Conservation (phyloP, 768 basidiomycete genomes). For the Lactifluus subvellereus region DNA sequence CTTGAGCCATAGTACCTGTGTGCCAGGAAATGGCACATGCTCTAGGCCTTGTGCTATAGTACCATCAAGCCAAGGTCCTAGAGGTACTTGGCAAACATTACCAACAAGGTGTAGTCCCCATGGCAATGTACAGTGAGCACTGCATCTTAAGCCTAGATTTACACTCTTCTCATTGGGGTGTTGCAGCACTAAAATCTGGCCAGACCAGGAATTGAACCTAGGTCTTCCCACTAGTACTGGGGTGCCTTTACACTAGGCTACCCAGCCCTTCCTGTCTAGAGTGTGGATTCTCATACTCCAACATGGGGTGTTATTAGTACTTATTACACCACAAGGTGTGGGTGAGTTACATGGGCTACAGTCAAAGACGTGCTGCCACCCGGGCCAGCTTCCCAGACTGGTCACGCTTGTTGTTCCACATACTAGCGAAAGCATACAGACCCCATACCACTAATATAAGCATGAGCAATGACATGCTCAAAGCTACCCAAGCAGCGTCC, state of each 20-base stretch:
- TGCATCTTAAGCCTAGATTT: background rate
- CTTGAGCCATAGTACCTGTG: no score
- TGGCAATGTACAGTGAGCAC: constrained; percentile 32
- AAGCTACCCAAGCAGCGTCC: constrained; percentile 37
- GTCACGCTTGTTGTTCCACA: constrained; percentile 38
- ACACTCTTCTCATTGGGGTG: background rate
- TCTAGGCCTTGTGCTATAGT: no score
- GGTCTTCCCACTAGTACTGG: no score
- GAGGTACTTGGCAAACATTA: constrained; percentile 51
- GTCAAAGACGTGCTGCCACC: background rate
- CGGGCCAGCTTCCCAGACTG: background rate
- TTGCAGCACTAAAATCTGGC: background rate
- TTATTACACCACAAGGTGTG: background rate
- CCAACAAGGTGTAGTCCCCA: constrained; percentile 34
- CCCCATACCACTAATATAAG: constrained; percentile 35
- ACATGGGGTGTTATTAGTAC: no score
- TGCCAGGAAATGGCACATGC: no score
- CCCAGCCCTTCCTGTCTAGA: no score
- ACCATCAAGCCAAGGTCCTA: constrained; percentile 42
- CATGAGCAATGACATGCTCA: constrained; percentile 40
- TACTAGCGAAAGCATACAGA: constrained; percentile 44
- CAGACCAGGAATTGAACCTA: no score
- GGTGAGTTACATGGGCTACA: background rate
- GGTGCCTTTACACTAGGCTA: no score
- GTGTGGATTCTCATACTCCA: no score